Percentiles rank a stretch among this genome's conserved stretches.
phyloP scores from a whole-genome alignment of 83 land plant genomes.

The Picea engelmannii region DNA sequence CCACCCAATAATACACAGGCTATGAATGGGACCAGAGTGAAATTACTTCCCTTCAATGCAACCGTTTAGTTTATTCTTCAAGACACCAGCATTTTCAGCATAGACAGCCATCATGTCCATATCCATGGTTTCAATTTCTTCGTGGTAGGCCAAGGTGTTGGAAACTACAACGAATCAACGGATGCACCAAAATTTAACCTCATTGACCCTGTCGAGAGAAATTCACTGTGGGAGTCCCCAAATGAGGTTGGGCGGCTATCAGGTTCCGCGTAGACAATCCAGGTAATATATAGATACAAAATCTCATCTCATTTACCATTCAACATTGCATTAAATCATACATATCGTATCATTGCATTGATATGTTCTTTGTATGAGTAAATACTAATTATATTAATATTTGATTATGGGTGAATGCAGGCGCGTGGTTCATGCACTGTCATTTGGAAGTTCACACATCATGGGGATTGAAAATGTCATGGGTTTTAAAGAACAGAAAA shows the following conservation, averaged over 20 bases:
- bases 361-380: too few species aligned
- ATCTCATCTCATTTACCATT: not conserved
- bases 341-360: not conserved
- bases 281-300: conserved; percentile 1
- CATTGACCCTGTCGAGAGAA: conserved; percentile 27
- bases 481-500: conserved; percentile 29
- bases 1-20: too few species aligned
- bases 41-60: too few species aligned
- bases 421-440: conserved; percentile 19
- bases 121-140: too few species aligned
- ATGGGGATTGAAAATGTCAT: conserved; percentile 36
- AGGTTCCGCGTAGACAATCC: conserved; percentile 38
- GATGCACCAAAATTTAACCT: too few species aligned
- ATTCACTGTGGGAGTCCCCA: conserved; percentile 49
- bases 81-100: too few species aligned
- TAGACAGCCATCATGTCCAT: too few species aligned
- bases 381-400: too few species aligned
- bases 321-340: not conserved
- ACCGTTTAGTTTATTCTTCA: too few species aligned
- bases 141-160: too few species aligned
- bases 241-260: conserved; percentile 50
- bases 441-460: conserved; percentile 18
- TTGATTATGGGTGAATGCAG: not conserved
- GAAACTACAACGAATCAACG: too few species aligned
- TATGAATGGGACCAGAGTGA: too few species aligned